Base-by-base conservation (phyloP, 164 flowering plant species). In the Pachysandra terminalis region DNA sequence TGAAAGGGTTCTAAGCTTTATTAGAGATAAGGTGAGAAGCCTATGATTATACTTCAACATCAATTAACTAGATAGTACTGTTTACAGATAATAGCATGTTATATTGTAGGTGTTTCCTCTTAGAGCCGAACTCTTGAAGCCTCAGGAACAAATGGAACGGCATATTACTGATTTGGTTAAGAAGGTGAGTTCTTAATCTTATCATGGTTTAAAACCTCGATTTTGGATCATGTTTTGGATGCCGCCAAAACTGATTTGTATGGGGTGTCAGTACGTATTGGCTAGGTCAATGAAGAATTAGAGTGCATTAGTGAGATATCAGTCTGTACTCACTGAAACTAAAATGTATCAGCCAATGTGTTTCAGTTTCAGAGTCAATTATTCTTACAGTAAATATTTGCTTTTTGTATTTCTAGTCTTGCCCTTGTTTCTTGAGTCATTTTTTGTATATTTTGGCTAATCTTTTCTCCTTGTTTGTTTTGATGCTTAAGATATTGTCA, bases 101-200 rank as follows among this genome's bases (percentile, higher is more conserved):
- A 27, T 69, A 7, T 68, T 72, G 67, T 80, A 95, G 99, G 96
- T 95, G 61, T 95, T 95, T 75, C 97, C 99, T 61, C 78, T 89
- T 24, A 90, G 88, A 79, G 75, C 84, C 63, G 99, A 95, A 70
- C 90, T 95, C 63, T 72, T 95, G 73, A 92, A 81, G 83, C 99
- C 98, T 64, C 85, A 80, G 45, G 98, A 89, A 62, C 83, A 87
- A 79, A 92, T 95, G 98, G 99, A 95, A 80, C 85, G 97, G 61
- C 97, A 90, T 76, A 82, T 90, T 64, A 90, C 99, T 54, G 96
- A 95, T 76, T 75, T 95, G 73, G 89, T 95, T 55, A 95, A 95
- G 75, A 90, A 86, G 69, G 98, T 92, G 76, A 45, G 65, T 72
- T 63, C 5, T 13, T 64, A 16, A n/a, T 53, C 61, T 26, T 48